Conservation (phyloP, 371 early-diverging fungal species). For the Zopfochytrium polystomum region DNA sequence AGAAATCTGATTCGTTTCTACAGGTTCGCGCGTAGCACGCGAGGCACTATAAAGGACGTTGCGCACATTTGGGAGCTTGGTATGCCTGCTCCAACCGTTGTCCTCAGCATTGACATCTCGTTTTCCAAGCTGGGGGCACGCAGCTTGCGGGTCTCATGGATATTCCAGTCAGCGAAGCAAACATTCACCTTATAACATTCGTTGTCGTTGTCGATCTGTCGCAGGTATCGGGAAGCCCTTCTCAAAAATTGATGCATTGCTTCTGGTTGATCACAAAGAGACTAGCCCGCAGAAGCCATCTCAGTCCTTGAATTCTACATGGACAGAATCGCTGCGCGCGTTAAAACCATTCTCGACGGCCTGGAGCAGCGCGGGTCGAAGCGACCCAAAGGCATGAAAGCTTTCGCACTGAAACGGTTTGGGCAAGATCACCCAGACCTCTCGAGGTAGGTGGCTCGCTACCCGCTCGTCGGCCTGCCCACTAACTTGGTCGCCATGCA, state of each 20-base stretch:
- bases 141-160: slow-evolving; percentile 38
- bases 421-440: slow-evolving; percentile 44
- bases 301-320: slow-evolving; percentile 34
- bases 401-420: slow-evolving; percentile 38
- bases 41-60: slow-evolving; percentile 51
- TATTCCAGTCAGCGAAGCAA: slow-evolving; percentile 45
- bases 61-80: slow-evolving; percentile 55
- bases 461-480: background rate
- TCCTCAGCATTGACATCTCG: background rate
- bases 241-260: background rate
- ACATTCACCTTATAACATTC: slow-evolving; percentile 44
- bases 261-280: background rate
- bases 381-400: slow-evolving; percentile 43
- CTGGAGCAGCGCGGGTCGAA: slow-evolving; percentile 51
- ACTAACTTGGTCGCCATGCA: background rate
- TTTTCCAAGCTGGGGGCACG: slow-evolving; percentile 44
- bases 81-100: background rate
- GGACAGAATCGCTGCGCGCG: slow-evolving; percentile 22
- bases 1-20: background rate
- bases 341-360: slow-evolving; percentile 33
- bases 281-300: slow-evolving; percentile 37
- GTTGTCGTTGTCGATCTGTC: slow-evolving; percentile 46
- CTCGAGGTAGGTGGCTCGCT: slow-evolving; percentile 15
- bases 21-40: slow-evolving; percentile 48
- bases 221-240: slow-evolving; percentile 26